Evolutionary conservation across 2,329 filamentous ascomycete species (phyloP).

Genomic region (Corynespora cassiicola): DNA sequence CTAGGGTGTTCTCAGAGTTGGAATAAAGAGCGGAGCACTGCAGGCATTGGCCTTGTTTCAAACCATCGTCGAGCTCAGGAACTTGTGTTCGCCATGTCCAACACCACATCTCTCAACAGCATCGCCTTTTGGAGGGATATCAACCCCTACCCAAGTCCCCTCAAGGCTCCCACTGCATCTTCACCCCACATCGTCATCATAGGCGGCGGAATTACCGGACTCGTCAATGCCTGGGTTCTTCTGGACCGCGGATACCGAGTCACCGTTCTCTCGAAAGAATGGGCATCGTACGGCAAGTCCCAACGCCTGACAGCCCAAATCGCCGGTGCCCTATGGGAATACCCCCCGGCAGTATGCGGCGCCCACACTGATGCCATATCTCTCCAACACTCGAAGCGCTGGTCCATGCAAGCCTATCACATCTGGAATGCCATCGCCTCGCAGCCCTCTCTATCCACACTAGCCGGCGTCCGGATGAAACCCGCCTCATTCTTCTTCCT

Average conservation of each 20-base stretch:
- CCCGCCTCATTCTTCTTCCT: slow-evolving; percentile 51
- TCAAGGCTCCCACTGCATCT: background rate
- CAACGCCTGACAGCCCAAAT: slow-evolving; percentile 55
- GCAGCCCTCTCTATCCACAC: slow-evolving; percentile 30
- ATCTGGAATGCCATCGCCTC: slow-evolving; percentile 51
- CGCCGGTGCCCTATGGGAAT: slow-evolving; percentile 57
- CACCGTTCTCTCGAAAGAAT: slow-evolving; percentile 53
- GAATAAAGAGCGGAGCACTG: too few relatives aligned
- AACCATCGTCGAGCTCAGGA: too few relatives aligned
- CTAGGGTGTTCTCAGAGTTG: too few relatives aligned
- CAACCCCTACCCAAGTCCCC: background rate
- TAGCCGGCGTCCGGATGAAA: slow-evolving; percentile 48
- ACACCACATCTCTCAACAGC: too few relatives aligned
- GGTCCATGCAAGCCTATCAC: slow-evolving; percentile 52
- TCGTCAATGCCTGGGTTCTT: slow-evolving; percentile 51
- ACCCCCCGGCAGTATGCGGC: slow-evolving; percentile 54
- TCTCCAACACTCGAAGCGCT: slow-evolving; percentile 49
- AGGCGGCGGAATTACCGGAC: slow-evolving; percentile 35
- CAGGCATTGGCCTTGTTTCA: too few relatives aligned
- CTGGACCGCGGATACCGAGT: slow-evolving; percentile 54
- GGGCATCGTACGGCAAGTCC: slow-evolving; percentile 43
- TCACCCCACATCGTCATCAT: slow-evolving; percentile 28
- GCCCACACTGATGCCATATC: slow-evolving; percentile 51
- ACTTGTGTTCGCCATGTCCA: too few relatives aligned
- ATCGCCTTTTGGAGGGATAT: slow-evolving; percentile 6